Base-by-base conservation (phyloP, 495 filamentous ascomycete species). In the Lichenothelia convexa region DNA sequence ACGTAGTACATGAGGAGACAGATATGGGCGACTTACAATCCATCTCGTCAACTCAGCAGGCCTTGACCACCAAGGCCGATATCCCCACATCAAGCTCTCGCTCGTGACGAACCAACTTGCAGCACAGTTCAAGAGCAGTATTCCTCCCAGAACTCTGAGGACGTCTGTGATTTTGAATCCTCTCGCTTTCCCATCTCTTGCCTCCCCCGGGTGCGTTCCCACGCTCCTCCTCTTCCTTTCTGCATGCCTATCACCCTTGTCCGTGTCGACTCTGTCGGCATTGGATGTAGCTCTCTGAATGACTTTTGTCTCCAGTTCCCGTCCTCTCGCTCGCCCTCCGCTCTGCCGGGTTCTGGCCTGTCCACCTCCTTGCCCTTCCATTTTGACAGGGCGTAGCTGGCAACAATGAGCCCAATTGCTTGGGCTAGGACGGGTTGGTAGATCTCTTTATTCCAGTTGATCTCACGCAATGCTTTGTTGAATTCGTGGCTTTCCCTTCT, bases 81-180 rank as follows among this genome's bases (percentile, higher is more conserved):
- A 71, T 18, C 64, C 65, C 75, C 75, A 86, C 8, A 66, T 49
- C 5, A 85, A 51, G 32, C 69, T 72, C 50, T 74, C 73, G 41
- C 60, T 57, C 1, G 80, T 92, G 44, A 86, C 62, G 42, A 91
- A 77, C 55, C 84, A 93, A 57, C 78, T 84, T 31, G 87, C 62
- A 3, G 70, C 68, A 42, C 62, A 67, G 17, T 71, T 79, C 32
- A 81, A 68, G 32, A 89, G 48, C 32, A 80, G 43, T 13, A 89
- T 53, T 20, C 79, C 78, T 5, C 64, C 67, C 16, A 92, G 42
- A 4, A 89, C 62, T 38, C 87, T 75, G 35, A 89, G 49, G 34
- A 87, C 56, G 59, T 97, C 89, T 30, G 86, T 38, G 35, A 73
- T 50, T 38, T 68, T 63, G 53, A 76, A 7, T 16, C 44, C 40